phyloP scores from a whole-genome alignment of 192 early-diverging fungal genomes.

The Coemansia sp. region DNA sequence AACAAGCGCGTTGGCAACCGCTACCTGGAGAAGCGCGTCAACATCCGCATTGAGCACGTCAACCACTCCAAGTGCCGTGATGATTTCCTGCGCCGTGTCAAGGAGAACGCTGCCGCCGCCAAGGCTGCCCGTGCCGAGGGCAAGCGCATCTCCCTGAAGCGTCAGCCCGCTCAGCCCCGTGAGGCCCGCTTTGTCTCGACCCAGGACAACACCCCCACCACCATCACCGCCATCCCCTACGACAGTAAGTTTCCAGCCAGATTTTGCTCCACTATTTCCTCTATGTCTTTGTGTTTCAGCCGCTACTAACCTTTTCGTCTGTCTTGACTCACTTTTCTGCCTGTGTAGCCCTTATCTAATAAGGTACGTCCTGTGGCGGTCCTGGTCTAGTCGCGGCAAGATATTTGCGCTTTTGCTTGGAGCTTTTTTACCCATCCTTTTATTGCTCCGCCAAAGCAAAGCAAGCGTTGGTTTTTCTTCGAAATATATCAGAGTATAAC shows the following conservation, averaged over 20 bases:
- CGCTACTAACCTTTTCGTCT: background rate
- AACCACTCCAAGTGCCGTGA: conserved; percentile 99
- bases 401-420: no score
- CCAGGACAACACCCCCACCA: conserved; percentile 85
- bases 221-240: conserved; percentile 94
- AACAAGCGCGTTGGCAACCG: conserved; percentile 99
- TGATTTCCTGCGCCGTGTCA: conserved; percentile 96
- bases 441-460: no score
- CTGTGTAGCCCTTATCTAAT: conserved; percentile 51
- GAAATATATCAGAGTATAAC: no score
- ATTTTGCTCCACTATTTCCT: conserved; percentile 23
- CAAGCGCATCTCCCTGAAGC: conserved; percentile 76
- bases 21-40: conserved; percentile 98
- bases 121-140: conserved; percentile 80
- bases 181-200: conserved; percentile 84
- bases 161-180: conserved; percentile 85
- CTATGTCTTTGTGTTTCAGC: background rate
- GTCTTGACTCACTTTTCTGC: no score
- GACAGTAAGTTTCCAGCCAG: conserved; percentile 64
- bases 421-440: no score
- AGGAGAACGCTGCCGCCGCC: conserved; percentile 85
- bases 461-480: no score
- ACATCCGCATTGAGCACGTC: conserved; percentile 98
- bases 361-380: no score
- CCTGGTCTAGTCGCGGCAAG: no score